Percentiles rank a stretch among this genome's conserved stretches.
Evolutionary conservation across 257 asterid species (phyloP).

Genomic region (Gynochthodes officinalis): DNA sequence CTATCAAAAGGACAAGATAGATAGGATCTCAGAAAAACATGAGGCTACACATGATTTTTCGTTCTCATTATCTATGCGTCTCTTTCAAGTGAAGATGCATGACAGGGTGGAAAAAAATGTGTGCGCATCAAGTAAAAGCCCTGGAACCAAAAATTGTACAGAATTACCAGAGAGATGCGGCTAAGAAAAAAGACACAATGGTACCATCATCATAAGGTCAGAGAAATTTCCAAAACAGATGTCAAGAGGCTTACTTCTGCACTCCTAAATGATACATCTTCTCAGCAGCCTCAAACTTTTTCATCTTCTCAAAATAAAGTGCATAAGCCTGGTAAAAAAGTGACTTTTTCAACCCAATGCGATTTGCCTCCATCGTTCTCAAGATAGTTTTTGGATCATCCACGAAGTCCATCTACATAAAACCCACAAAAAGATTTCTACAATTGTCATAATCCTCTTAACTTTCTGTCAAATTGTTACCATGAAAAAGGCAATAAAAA

Average conservation of each 20-base stretch:
- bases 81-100: no score
- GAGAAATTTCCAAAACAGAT: conserved; percentile 1
- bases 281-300: conserved; percentile 81
- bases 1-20: neutral
- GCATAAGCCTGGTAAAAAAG: conserved; percentile 88
- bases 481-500: neutral
- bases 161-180: conserved; percentile 4
- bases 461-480: neutral
- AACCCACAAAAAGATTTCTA: neutral
- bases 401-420: conserved; percentile 78
- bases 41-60: neutral
- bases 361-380: conserved; percentile 65
- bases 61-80: neutral
- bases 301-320: conserved; percentile 82
- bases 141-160: neutral
- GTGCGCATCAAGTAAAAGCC: neutral
- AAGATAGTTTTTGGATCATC: conserved; percentile 73
- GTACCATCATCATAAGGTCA: neutral
- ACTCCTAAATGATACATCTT: conserved; percentile 76
- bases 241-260: conserved; percentile 60
- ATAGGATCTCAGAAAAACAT: neutral
- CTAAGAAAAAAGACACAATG: neutral
- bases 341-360: conserved; percentile 68
- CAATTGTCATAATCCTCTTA: neutral
- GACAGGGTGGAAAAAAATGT: neutral